Evolutionary conservation across 306 rosid species (phyloP).

Genomic region (Quercus agrifolia): DNA sequence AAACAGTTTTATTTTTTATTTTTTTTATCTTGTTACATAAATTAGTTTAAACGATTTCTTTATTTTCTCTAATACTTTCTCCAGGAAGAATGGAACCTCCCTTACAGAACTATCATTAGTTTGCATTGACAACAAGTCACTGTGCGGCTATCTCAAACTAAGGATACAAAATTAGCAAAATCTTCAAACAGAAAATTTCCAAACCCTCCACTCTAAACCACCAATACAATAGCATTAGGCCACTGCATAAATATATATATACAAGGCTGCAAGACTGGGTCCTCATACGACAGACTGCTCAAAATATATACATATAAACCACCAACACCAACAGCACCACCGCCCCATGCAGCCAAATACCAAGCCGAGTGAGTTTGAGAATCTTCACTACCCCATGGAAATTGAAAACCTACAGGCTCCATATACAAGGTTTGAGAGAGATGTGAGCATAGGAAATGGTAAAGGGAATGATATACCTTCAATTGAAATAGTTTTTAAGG

Average conservation of each 20-base stretch:
- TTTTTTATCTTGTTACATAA: too few species aligned
- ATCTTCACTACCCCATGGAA: too few species aligned
- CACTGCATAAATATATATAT: neutral
- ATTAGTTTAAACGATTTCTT: too few species aligned
- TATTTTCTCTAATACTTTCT: too few species aligned
- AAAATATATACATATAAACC: neutral
- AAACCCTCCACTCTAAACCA: neutral
- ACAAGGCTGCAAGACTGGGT: neutral
- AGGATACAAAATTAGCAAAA: neutral
- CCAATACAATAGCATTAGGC: neutral
- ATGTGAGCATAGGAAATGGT: neutral
- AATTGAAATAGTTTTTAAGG: neutral
- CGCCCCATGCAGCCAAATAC: neutral
- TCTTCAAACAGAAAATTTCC: neutral
- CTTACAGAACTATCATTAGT: too few species aligned
- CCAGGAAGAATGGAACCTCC: too few species aligned
- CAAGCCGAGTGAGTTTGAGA: neutral
- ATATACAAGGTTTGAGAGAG: neutral
- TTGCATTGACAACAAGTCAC: neutral
- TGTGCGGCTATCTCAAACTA: neutral
- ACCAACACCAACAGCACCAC: neutral
- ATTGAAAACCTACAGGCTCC: neutral
- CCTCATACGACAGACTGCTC: neutral
- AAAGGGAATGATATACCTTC: neutral
- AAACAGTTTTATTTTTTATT: too few species aligned